Base-by-base conservation (phyloP, 148 eudicot genomes). In the Nepenthes mirabilis region DNA sequence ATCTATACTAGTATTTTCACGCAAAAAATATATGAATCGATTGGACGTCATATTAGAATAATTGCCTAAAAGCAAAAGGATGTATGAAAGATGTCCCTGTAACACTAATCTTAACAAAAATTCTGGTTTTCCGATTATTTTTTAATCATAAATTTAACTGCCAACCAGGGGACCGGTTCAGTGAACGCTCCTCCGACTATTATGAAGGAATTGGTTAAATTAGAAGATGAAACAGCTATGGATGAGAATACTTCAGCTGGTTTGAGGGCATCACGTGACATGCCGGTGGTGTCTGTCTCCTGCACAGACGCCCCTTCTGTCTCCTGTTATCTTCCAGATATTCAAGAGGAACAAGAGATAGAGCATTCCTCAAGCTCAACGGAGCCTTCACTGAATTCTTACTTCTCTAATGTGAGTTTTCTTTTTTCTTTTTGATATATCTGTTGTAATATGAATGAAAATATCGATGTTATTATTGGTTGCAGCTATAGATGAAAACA, bases 171-270 rank as follows among this genome's bases (percentile, higher is more conserved):
- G 47, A 58, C 7, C 1, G 33, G 45, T 36, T 32, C 61, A 58
- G 1, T 58, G 37, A 36, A 1, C 6, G 11, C 1, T 23, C 23
- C 52, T 43, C 3, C 37, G 3, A 11, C 2, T 13, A 10, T 36
- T 6, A 36, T 37, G 66, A 14, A 36, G 6, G 47, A n/a, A 53
- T 14, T 63, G 9, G 43, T 59, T 56, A 61, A 64, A 34, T 9
- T 37, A 52, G 47, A 9, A 55, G 47, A 54, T 34, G 67, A 56
- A 34, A 14, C 67, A 23, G 23, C 23, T 23, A 23, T 23, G 49
- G 59, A 67, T 34, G 48, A 61, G 23, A 65, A 54, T 4, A 40
- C 33, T 71, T 40, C 36, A 1, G 34, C 55, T 54, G 49, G 50
- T 49, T 36, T 23, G 9, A 48, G 60, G 5, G 10, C 14, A 55